Conservation (phyloP, 164 flowering plant genomes). For the Liquidambar formosana region DNA sequence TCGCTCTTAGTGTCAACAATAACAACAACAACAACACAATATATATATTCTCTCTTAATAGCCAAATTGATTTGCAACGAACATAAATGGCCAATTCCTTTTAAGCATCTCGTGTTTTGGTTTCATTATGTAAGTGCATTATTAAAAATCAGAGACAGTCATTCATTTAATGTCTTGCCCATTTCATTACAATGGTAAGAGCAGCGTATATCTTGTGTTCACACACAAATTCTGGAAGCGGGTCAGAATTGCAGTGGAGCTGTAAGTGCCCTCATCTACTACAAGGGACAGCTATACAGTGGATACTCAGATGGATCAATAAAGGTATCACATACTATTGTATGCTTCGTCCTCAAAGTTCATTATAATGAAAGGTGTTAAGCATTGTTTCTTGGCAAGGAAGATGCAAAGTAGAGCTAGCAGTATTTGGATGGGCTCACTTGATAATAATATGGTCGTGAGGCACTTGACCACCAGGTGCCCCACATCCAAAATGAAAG, state of each 20-base stretch:
- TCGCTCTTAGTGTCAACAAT: background rate
- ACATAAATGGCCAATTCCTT: background rate
- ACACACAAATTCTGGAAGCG: conserved; percentile 70
- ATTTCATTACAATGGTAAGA: conserved; percentile 24
- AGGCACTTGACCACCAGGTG: no score
- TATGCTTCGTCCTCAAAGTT: background rate
- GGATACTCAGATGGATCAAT: conserved; percentile 82
- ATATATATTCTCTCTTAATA: background rate
- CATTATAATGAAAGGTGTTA: no score
- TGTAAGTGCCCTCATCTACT: conserved; percentile 68
- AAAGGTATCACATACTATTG: conserved; percentile 44
- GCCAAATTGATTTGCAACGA: background rate
- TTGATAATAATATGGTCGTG: background rate
- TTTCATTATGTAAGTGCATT: background rate
- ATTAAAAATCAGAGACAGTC: background rate
- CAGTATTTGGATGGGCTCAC: background rate
- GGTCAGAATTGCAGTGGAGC: conserved; percentile 52
- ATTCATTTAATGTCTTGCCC: background rate
- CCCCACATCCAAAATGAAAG: background rate
- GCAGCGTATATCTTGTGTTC: conserved; percentile 84
- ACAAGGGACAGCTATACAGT: conserved; percentile 72
- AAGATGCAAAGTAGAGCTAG: background rate
- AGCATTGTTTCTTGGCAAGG: background rate
- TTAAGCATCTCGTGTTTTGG: background rate
- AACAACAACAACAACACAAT: background rate